Conservation (phyloP, 2,329 filamentous ascomycete species). For the Cladobotryum mycophilum region DNA sequence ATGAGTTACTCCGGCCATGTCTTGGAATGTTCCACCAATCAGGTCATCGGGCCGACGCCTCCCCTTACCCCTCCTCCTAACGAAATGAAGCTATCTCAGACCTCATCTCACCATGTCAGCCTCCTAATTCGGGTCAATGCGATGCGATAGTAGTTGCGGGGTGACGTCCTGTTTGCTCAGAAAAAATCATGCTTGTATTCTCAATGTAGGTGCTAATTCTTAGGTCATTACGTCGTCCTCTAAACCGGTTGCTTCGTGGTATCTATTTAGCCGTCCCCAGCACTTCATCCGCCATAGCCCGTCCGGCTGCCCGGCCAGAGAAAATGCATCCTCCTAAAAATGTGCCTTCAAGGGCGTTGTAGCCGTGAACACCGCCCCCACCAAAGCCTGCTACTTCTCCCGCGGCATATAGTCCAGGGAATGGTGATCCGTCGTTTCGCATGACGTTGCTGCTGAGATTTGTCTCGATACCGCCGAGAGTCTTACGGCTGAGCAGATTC, state of each 20-base stretch:
- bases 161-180: too few species aligned
- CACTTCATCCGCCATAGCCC: conserved; percentile 46
- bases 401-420: conserved; percentile 52
- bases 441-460: conserved; percentile 52
- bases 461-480: conserved; percentile 54
- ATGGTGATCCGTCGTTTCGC: conserved; percentile 39
- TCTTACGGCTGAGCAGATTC: conserved; percentile 56
- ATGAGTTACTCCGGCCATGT: conserved; percentile 2
- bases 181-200: too few species aligned
- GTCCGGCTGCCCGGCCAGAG: conserved; percentile 50
- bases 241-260: too few species aligned
- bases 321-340: conserved; percentile 60
- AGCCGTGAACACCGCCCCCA: conserved; percentile 56
- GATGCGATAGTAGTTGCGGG: too few species aligned
- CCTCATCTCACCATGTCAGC: not conserved
- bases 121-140: not conserved
- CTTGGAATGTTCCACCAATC: conserved; percentile 11
- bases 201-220: too few species aligned
- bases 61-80: too few species aligned
- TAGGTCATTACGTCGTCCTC: too few species aligned
- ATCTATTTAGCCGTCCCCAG: not conserved
- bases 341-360: conserved; percentile 56
- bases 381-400: conserved; percentile 57
- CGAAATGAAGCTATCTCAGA: too few species aligned
- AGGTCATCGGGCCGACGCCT: not conserved